phyloP scores from a whole-genome alignment of 2,329 filamentous ascomycete genomes.

The Pseudohalonectria lignicola region DNA sequence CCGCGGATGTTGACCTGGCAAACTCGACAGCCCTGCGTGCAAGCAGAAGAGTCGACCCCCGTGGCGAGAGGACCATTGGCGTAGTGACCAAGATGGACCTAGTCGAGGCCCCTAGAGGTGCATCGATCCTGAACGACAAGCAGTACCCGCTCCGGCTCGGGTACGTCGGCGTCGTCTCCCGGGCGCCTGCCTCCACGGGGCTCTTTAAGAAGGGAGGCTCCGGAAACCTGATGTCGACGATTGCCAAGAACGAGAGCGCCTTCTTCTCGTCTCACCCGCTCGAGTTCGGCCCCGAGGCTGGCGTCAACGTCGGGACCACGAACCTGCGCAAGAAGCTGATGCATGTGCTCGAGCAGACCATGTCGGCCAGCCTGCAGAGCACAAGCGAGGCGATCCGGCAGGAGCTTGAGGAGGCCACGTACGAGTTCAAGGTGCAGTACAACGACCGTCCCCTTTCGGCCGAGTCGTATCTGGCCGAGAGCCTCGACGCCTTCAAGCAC shows the following conservation, averaged over 20 bases:
- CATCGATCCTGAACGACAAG: conserved; percentile 69
- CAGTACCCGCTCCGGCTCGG: conserved; percentile 93
- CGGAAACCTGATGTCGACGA: conserved; percentile 67
- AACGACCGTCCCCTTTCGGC: conserved; percentile 92
- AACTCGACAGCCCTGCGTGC: conserved; percentile 90
- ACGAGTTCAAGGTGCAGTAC: conserved; percentile 99
- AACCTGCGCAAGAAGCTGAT: conserved; percentile 92
- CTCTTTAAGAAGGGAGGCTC: conserved; percentile 80
- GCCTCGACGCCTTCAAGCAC: conserved; percentile 92
- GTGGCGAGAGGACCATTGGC: conserved; percentile 91
- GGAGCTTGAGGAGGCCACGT: conserved; percentile 91
- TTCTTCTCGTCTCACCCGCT: conserved; percentile 77
- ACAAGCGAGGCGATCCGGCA: conserved; percentile 90
- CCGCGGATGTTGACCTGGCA: conserved; percentile 91
- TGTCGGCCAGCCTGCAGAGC: conserved; percentile 82
- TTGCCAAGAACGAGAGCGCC: conserved; percentile 76
- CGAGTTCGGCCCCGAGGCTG: conserved; percentile 65
- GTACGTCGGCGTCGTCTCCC: conserved; percentile 90
- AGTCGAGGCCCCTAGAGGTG: conserved; percentile 72
- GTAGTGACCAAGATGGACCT: conserved; percentile 99
- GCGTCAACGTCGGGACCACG: conserved; percentile 70
- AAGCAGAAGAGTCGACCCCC: conserved; percentile 81
- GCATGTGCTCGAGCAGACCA: conserved; percentile 92
- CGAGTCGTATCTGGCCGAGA: conserved; percentile 93
- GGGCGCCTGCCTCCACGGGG: conserved; percentile 56